Evolutionary conservation across 1,284 basidiomycete species (phyloP).

Genomic region (Trichosporon sp.): DNA sequence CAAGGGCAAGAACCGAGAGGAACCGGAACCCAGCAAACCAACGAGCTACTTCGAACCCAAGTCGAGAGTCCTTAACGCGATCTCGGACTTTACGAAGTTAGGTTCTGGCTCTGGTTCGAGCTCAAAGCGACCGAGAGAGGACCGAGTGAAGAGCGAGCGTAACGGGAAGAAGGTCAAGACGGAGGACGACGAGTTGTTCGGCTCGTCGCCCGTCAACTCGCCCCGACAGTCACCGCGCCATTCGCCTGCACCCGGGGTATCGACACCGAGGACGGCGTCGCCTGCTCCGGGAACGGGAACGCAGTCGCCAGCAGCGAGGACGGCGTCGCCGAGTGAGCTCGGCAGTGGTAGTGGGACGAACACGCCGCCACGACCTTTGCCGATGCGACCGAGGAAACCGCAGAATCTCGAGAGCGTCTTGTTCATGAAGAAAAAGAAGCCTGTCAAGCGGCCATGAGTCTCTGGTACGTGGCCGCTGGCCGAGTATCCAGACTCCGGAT

Average conservation of each 20-base stretch:
- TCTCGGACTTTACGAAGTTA: constrained; percentile 8
- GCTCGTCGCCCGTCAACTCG: neutral
- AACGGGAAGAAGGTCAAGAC: neutral
- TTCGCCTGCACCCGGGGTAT: too few relatives aligned
- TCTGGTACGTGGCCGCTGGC: too few relatives aligned
- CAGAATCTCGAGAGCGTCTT: constrained; percentile 34
- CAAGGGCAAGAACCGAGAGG: neutral
- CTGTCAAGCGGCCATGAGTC: constrained; percentile 8
- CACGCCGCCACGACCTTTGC: neutral
- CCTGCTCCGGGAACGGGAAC: neutral
- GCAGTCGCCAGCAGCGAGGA: too few relatives aligned
- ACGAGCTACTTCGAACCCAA: constrained; percentile 14
- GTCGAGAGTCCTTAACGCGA: neutral
- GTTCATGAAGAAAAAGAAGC: constrained; percentile 38
- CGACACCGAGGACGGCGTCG: too few relatives aligned
- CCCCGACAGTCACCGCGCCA: neutral
- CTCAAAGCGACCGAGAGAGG: neutral
- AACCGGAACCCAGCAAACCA: neutral
- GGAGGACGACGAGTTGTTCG: neutral
- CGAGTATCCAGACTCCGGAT: too few relatives aligned
- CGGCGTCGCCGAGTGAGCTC: neutral
- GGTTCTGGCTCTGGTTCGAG: neutral
- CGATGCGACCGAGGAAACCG: neutral
- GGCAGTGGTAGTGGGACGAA: too few relatives aligned
- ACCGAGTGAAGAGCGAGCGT: neutral